phyloP scores from a whole-genome alignment of 768 basidiomycete genomes.

The Suillus plorans region DNA sequence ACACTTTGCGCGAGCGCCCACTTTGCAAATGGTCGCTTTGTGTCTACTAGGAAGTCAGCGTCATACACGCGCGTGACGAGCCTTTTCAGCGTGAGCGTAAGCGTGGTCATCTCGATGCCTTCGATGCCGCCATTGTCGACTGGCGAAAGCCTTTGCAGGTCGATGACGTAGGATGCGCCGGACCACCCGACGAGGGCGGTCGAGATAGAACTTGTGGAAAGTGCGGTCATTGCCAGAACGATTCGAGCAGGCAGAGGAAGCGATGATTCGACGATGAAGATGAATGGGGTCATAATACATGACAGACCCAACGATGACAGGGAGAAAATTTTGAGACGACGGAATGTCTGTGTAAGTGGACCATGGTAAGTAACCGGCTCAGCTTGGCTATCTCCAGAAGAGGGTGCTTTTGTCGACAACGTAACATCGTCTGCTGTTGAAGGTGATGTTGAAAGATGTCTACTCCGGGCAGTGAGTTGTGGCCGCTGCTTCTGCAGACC shows the following conservation, averaged over 20 bases:
- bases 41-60: constrained; percentile 65
- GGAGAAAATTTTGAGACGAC: constrained; percentile 80
- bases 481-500: constrained; percentile 10
- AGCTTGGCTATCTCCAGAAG: constrained; percentile 4
- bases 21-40: constrained; percentile 69
- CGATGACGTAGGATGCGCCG: constrained; percentile 72
- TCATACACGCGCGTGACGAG: constrained; percentile 76
- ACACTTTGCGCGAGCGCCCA: constrained; percentile 72
- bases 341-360: constrained; percentile 71
- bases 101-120: constrained; percentile 69
- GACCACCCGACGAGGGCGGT: constrained; percentile 73
- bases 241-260: constrained; percentile 69
- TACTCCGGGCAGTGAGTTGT: constrained; percentile 8
- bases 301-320: constrained; percentile 74
- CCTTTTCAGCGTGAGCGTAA: constrained; percentile 56
- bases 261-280: constrained; percentile 78
- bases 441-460: constrained; percentile 15
- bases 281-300: constrained; percentile 69
- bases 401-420: constrained; percentile 5
- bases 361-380: constrained; percentile 55
- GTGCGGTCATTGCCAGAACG: constrained; percentile 65
- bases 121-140: constrained; percentile 44
- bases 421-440: constrained; percentile 4
- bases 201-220: constrained; percentile 71
- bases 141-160: constrained; percentile 51